Conservation (phyloP, 108 stramenopile species). For the Thalassiosira profunda region DNA sequence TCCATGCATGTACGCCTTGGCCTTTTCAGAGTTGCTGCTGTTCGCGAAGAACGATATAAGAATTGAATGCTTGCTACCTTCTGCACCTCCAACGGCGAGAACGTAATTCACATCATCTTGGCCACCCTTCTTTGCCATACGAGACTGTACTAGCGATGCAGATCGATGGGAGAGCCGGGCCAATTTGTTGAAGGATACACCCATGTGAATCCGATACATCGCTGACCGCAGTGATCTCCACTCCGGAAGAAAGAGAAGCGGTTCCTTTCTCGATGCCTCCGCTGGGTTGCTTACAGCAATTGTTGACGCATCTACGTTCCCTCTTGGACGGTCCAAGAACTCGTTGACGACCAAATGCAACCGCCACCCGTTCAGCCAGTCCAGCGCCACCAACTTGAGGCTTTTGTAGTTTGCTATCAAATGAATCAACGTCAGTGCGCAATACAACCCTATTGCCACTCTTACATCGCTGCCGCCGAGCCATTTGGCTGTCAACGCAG, state of each 20-base stretch:
- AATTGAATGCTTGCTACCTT: conserved; percentile 13
- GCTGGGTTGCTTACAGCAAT: conserved; percentile 50
- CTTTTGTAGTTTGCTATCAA: conserved; percentile 67
- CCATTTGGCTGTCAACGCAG: conserved; percentile 64
- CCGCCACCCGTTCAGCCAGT: conserved; percentile 69
- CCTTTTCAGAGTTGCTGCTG: conserved; percentile 48
- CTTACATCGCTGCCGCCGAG: conserved; percentile 43
- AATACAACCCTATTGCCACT: conserved; percentile 53
- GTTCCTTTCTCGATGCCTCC: conserved; percentile 63
- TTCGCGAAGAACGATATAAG: conserved; percentile 49
- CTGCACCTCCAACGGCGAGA: conserved; percentile 13
- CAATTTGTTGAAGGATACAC: conserved; percentile 66
- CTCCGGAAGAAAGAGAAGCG: conserved; percentile 66
- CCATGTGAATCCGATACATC: conserved; percentile 50
- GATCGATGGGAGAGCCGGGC: conserved; percentile 12
- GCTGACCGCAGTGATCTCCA: conserved; percentile 13
- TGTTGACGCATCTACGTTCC: background rate
- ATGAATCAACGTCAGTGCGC: conserved; percentile 62
- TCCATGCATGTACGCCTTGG: conserved; percentile 79
- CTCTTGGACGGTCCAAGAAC: conserved; percentile 36
- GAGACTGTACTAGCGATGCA: conserved; percentile 22
- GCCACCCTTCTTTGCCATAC: conserved; percentile 2
- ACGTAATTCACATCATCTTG: conserved; percentile 41
- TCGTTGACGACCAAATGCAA: conserved; percentile 58
- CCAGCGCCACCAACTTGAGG: conserved; percentile 78